Evolutionary conservation across 768 basidiomycete species (phyloP), one percentile per base, ranked within the genome.

Genomic region (Cystofilobasidium capitatum): DNA sequence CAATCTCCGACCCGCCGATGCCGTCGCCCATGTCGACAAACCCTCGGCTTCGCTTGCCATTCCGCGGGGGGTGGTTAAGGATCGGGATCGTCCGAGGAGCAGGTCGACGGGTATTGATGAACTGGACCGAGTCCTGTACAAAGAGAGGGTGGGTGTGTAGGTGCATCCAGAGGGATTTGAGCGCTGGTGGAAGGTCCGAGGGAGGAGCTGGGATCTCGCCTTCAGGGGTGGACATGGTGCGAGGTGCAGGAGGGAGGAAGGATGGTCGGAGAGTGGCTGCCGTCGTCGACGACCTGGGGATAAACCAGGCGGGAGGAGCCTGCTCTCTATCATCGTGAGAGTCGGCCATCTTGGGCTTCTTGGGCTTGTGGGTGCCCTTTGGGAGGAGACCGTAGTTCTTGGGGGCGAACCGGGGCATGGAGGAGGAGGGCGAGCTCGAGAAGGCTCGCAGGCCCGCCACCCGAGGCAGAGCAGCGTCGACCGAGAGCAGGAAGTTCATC

Each of bases 61-160:
- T 61, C 16, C 37, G 26, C 17, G 61, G 60, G 14, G 49, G 49
- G 39, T 68, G 49, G 31, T 35, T 39, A 8, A 55, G 59, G 33
- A 68, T 68, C 8, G 66, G 66, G 33, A 68, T 68, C 51, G 66
- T 62, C 31, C 26, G 47, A 4, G 59, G 59, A 14, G 66, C 66
- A 16, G 61, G 60, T 29, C 51, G 60, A 9, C 35, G 35, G 12
- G 66, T 68, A 20, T 60, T 35, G 37, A 68, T 54, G 35, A 68
- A 68, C 31, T 31, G 60, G 10, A 62, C 58, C 12, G 24, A 17
- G 16, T 49, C 58, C 26, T 49, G 36, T 16, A 29, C 29, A 8
- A 66, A 6, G 1, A 66, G 47, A 13, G 57, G 65, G 22, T 42
- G 57, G 45, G 58, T 49, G 35, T 60, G 36, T 20, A 66, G 35